A percentile compares a stretch with the other conserved stretches of the same genome.
Evolutionary conservation across 2,329 filamentous ascomycete species (phyloP).

Genomic region (Alternaria sp.): DNA sequence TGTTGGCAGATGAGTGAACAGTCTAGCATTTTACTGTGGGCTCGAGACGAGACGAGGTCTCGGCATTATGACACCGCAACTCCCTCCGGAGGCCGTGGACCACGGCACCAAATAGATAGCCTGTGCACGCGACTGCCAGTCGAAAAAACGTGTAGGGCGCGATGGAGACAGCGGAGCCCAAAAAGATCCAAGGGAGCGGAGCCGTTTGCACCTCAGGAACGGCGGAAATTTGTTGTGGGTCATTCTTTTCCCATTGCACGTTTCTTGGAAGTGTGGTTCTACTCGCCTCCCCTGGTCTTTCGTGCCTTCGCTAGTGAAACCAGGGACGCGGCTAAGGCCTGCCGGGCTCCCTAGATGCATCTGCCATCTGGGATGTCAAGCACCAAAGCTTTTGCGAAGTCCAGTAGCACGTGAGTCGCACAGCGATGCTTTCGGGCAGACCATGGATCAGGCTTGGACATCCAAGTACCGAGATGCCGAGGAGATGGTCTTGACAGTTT

Average conservation of each 20-base stretch:
- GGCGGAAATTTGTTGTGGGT: conserved; percentile 16
- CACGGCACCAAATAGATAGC: background rate
- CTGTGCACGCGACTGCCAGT: background rate
- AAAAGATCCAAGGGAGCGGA: conserved; percentile 13
- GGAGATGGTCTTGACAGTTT: background rate
- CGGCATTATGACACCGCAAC: background rate
- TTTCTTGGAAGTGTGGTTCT: background rate
- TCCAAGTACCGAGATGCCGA: conserved; percentile 7
- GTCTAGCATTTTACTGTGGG: background rate
- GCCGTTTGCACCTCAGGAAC: conserved; percentile 3
- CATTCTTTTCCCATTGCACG: conserved; percentile 2
- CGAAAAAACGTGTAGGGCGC: background rate
- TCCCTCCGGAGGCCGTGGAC: background rate
- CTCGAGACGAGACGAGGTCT: background rate
- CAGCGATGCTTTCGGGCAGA: background rate
- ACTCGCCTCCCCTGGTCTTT: conserved; percentile 5
- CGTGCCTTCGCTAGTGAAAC: background rate
- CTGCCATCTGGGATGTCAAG: background rate
- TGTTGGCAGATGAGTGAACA: background rate
- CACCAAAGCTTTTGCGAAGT: background rate
- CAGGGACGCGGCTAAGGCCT: conserved; percentile 5
- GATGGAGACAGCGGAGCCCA: conserved; percentile 15
- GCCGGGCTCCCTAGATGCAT: background rate
- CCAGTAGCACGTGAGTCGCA: background rate
- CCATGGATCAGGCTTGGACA: background rate